Conservation (phyloP, 2,329 filamentous ascomycete species). For the Fusarium pseudoanthophilum region DNA sequence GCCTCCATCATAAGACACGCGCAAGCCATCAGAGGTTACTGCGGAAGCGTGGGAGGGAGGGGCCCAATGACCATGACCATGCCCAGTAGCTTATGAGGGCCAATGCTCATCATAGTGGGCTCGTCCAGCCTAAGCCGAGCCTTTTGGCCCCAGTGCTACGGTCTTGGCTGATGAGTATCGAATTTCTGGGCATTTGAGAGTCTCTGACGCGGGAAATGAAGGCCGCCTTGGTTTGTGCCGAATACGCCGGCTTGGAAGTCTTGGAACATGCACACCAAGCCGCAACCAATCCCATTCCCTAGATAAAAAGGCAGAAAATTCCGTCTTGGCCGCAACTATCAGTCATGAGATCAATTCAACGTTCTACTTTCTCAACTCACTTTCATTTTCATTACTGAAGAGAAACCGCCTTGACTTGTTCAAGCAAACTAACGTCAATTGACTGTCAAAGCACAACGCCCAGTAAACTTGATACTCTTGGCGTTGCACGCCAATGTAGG, state of each 20-base stretch:
- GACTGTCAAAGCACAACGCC: slow-evolving; percentile 24
- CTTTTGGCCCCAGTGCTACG: slow-evolving; percentile 39
- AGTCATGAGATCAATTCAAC: slow-evolving; percentile 7
- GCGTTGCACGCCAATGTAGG: slow-evolving; percentile 38
- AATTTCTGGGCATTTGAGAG: slow-evolving; percentile 34
- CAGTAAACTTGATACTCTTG: slow-evolving; percentile 26
- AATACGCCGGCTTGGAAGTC: slow-evolving; percentile 44
- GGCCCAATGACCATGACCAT: slow-evolving; percentile 17
- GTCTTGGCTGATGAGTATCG: slow-evolving; percentile 43
- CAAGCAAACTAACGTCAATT: neutral
- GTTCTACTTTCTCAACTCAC: neutral
- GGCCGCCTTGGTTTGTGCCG: slow-evolving; percentile 42
- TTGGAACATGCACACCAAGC: slow-evolving; percentile 33
- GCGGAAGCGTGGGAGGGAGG: slow-evolving; percentile 10
- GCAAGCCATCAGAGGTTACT: slow-evolving; percentile 17
- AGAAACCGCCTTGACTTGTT: neutral
- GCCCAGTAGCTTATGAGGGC: slow-evolving; percentile 25
- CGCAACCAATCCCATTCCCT: slow-evolving; percentile 2
- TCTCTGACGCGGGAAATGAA: slow-evolving; percentile 41
- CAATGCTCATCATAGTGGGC: slow-evolving; percentile 32
- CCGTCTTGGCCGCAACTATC: slow-evolving; percentile 20
- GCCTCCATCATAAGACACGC: slow-evolving; percentile 12
- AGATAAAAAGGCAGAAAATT: slow-evolving; percentile 20
- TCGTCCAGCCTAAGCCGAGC: slow-evolving; percentile 31
- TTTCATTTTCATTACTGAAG: neutral